These are phyloP conservation scores for Quercus phellos DNA, from an alignment of 331 rosid species.

Conservation along the genomic window DNA sequence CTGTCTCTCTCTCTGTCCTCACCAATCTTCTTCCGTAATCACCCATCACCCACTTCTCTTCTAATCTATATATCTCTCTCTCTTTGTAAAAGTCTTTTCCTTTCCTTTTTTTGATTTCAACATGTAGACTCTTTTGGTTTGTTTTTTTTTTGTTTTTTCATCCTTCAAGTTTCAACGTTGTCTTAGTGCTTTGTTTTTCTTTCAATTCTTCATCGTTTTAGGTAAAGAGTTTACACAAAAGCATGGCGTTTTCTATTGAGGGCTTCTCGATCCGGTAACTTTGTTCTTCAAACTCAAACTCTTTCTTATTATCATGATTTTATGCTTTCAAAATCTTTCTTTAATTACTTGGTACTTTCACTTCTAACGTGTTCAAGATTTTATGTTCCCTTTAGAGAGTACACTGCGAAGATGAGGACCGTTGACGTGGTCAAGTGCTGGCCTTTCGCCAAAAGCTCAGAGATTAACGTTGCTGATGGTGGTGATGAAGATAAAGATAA, in stretches of 20 bases:
- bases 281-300: not conserved
- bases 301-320: no score
- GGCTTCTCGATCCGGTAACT: slow-evolving; percentile 85
- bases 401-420: slow-evolving; percentile 68
- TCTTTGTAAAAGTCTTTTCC: not conserved
- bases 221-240: not conserved
- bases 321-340: not conserved
- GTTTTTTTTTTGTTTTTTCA: not conserved
- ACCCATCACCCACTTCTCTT: no score
- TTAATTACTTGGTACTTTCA: not conserved
- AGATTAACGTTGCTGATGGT: no score
- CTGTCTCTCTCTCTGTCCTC: not conserved
- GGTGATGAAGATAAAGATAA: slow-evolving; percentile 1
- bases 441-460: slow-evolving; percentile 43
- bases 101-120: not conserved
- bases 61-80: no score
- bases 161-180: not conserved
- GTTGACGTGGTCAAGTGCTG: slow-evolving; percentile 60
- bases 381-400: slow-evolving; percentile 43
- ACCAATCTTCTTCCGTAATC: not conserved
- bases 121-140: not conserved
- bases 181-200: not conserved
- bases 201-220: no score
- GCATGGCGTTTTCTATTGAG: slow-evolving; percentile 57
- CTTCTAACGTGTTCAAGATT: not conserved